phyloP scores from a whole-genome alignment of 116 monocot genomes.

The Trichopus zeylanicus region DNA sequence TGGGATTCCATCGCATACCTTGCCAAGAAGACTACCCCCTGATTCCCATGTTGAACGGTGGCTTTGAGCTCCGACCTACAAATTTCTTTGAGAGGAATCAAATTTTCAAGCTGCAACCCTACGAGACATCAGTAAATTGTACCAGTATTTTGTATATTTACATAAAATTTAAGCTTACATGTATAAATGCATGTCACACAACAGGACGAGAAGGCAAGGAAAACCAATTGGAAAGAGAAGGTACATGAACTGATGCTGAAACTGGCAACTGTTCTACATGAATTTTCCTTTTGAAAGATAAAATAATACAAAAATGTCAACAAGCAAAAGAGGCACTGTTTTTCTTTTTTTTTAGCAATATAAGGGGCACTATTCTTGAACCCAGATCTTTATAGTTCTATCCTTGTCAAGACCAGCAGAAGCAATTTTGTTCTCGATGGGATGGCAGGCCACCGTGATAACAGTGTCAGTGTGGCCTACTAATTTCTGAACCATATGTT shows the following conservation, averaged over 20 bases:
- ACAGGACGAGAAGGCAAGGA: too few relatives aligned
- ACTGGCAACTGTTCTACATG: too few relatives aligned
- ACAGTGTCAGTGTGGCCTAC: slow-evolving; percentile 79
- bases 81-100: slow-evolving; percentile 65
- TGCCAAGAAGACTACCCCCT: slow-evolving; percentile 57
- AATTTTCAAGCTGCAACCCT: slow-evolving; percentile 25
- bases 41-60: slow-evolving; percentile 41
- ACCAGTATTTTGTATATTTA: too few relatives aligned
- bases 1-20: slow-evolving; percentile 44
- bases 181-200: too few relatives aligned
- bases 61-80: slow-evolving; percentile 50
- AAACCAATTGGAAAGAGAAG: too few relatives aligned
- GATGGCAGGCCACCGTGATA: slow-evolving; percentile 77
- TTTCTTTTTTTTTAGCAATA: too few relatives aligned
- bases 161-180: too few relatives aligned
- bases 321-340: background rate
- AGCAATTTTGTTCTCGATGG: slow-evolving; percentile 67
- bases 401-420: slow-evolving; percentile 76
- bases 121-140: background rate
- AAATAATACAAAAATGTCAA: too few relatives aligned
- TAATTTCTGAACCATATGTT: slow-evolving; percentile 71
- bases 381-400: slow-evolving; percentile 67
- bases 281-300: too few relatives aligned
- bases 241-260: too few relatives aligned
- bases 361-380: slow-evolving; percentile 54